These are phyloP conservation scores for Cucumis melo DNA, from an alignment of 306 rosid genomes.

Conservation along the genomic window DNA sequence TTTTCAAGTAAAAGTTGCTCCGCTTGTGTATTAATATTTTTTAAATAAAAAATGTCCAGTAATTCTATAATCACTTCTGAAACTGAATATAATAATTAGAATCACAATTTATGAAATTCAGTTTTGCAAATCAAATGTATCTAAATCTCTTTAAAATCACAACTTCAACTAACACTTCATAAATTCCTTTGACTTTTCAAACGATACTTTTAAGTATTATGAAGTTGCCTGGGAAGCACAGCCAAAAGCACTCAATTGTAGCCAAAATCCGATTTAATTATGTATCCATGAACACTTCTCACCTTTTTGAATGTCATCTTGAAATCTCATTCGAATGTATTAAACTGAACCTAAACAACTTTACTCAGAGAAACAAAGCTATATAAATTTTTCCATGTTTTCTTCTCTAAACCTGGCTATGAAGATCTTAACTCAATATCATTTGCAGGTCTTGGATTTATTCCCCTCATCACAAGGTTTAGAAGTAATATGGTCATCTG, in stretches of 20 bases:
- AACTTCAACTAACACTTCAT: too few species aligned
- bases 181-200: too few species aligned
- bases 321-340: not conserved
- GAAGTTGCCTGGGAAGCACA: not conserved
- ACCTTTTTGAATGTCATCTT: too few species aligned
- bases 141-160: too few species aligned
- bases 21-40: too few species aligned
- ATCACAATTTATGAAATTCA: too few species aligned
- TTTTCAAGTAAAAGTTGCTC: too few species aligned
- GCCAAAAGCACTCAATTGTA: not conserved
- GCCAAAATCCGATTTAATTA: not conserved
- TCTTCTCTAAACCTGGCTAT: not conserved
- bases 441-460: constrained; percentile 44
- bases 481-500: constrained; percentile 93
- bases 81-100: too few species aligned
- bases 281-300: too few species aligned
- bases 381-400: not conserved
- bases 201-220: not conserved
- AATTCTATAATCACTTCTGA: too few species aligned
- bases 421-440: not conserved
- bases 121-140: too few species aligned
- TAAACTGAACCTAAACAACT: not conserved
- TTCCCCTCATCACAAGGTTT: constrained; percentile 97
- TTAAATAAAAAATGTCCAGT: too few species aligned
- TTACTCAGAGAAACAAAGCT: not conserved